Base-by-base conservation (phyloP, 306 rosid species). In the Purshia tridentata region DNA sequence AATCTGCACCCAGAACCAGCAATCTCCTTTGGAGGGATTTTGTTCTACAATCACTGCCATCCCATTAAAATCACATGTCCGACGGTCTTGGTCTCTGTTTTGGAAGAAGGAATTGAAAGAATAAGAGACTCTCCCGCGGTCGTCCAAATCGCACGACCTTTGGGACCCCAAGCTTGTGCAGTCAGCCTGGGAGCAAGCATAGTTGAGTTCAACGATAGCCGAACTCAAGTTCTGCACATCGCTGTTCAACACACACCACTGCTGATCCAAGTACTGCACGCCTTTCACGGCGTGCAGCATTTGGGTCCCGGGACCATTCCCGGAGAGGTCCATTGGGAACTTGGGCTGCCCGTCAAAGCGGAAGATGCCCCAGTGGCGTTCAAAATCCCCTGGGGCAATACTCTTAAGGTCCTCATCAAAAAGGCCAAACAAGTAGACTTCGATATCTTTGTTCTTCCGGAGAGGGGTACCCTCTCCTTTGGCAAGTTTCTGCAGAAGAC, bases 331-430 rank as follows among this genome's bases (percentile, higher is more conserved):
- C 51, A 93, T 73, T 0, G 62, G 22, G 22, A 91, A 91, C 72
- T 92, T 92, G 0, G 97, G 93, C 3, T 52, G 75, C 1, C 96
- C 97, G 16, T 93, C 96, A 0, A 51, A 84, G 0, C 69, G 69
- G 44, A 93, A 93, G 44, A 91, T 86, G 1, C 97, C 98, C 98
- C 92, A 91, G n/a, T 93, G 98, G 0, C 97, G 88, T 70, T 93
- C 97, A 23, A 93, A 93, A 29, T 49, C 22, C 0, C 97, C 96
- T 0, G 96, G 96, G 0, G 80, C 87, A 23, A 85, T 16, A 23
- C 97, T 93, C 66, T 93, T 91, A 6, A 1, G 1, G 69, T 91
- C 75, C 77, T 93, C 97, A 6, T 93, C 92, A 0, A 86, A 58
- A 5, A 91, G 90, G 16, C 90, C 59, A 4, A 93, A 93, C 0